Percentiles rank a stretch among this genome's conserved stretches.
Conservation (phyloP, 176 grass and related monocot genomes). For the Saccharum officinarum region DNA sequence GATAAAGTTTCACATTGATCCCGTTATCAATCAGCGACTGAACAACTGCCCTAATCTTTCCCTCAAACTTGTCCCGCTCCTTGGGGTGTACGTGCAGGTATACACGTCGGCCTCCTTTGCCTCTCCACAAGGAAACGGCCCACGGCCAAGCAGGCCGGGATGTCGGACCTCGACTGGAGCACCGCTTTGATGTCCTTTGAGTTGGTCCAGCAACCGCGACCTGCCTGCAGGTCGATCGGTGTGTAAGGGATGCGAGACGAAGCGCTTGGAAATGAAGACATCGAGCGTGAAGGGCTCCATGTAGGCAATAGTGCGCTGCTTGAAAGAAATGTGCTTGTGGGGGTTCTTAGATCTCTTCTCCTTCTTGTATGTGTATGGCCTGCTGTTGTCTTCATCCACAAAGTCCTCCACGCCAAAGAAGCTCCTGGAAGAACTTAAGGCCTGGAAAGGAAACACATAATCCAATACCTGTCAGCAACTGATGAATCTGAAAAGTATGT, state of each 20-base stretch:
- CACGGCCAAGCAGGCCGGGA: slow-evolving; percentile 78
- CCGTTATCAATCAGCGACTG: slow-evolving; percentile 86
- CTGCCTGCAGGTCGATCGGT: slow-evolving; percentile 88
- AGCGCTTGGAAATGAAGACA: slow-evolving; percentile 87
- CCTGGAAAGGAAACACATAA: neutral
- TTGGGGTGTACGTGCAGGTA: slow-evolving; percentile 77
- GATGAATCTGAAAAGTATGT: neutral
- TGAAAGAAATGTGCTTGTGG: slow-evolving; percentile 92
- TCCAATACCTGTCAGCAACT: neutral
- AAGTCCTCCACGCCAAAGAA: slow-evolving; percentile 96
- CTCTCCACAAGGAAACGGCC: slow-evolving; percentile 81
- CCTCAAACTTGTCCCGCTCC: slow-evolving; percentile 87
- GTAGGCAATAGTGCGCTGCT: slow-evolving; percentile 79
- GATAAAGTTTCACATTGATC: slow-evolving; percentile 90
- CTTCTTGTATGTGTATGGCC: slow-evolving; percentile 94
- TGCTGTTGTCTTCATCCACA: slow-evolving; percentile 83
- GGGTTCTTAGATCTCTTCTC: slow-evolving; percentile 89
- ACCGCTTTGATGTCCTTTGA: slow-evolving; percentile 83
- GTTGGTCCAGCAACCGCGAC: slow-evolving; percentile 78
- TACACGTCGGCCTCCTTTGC: slow-evolving; percentile 87
- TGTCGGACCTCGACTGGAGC: slow-evolving; percentile 67
- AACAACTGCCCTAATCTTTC: slow-evolving; percentile 82
- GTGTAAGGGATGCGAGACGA: slow-evolving; percentile 82
- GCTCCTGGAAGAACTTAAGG: slow-evolving; percentile 52
- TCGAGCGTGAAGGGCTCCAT: slow-evolving; percentile 95